Conservation (phyloP, 768 basidiomycete species). For the Imleria badia region DNA sequence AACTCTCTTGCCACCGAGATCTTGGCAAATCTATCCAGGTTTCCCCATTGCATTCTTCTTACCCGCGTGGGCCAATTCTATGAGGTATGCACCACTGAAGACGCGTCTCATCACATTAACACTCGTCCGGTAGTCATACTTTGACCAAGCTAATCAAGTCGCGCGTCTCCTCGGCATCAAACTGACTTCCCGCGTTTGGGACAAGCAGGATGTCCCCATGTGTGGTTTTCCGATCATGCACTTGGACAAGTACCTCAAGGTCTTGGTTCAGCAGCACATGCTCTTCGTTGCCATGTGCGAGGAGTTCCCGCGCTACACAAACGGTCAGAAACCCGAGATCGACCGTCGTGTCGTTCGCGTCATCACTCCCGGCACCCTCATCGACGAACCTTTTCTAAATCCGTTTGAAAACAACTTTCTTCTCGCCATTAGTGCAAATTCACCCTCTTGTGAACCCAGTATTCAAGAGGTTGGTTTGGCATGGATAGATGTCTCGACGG, state of each 20-base stretch:
- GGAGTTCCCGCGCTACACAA: slow-evolving; percentile 64
- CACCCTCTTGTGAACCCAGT: background rate
- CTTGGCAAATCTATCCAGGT: slow-evolving; percentile 64
- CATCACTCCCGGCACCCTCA: slow-evolving; percentile 91
- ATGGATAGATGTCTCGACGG: slow-evolving; percentile 94
- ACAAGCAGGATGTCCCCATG: slow-evolving; percentile 69
- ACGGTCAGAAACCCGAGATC: slow-evolving; percentile 58
- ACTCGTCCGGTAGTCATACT: slow-evolving; percentile 70
- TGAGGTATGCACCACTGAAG: slow-evolving; percentile 54
- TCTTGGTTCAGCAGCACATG: slow-evolving; percentile 77
- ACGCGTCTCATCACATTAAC: slow-evolving; percentile 5
- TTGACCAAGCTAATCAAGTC: slow-evolving; percentile 83
- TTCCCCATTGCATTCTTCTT: slow-evolving; percentile 86
- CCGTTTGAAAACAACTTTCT: slow-evolving; percentile 90
- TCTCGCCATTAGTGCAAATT: slow-evolving; percentile 53
- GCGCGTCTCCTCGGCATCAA: slow-evolving; percentile 80
- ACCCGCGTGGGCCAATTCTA: slow-evolving; percentile 96
- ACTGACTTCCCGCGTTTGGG: slow-evolving; percentile 75
- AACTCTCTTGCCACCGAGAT: slow-evolving; percentile 70
- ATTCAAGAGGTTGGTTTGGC: slow-evolving; percentile 61
- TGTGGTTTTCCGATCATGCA: slow-evolving; percentile 89
- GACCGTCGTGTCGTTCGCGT: slow-evolving; percentile 83
- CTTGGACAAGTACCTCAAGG: slow-evolving; percentile 83
- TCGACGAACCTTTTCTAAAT: slow-evolving; percentile 87
- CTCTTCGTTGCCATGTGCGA: slow-evolving; percentile 93